Conservation (phyloP, 768 basidiomycete species). For the Hemileccinum impolitum region DNA sequence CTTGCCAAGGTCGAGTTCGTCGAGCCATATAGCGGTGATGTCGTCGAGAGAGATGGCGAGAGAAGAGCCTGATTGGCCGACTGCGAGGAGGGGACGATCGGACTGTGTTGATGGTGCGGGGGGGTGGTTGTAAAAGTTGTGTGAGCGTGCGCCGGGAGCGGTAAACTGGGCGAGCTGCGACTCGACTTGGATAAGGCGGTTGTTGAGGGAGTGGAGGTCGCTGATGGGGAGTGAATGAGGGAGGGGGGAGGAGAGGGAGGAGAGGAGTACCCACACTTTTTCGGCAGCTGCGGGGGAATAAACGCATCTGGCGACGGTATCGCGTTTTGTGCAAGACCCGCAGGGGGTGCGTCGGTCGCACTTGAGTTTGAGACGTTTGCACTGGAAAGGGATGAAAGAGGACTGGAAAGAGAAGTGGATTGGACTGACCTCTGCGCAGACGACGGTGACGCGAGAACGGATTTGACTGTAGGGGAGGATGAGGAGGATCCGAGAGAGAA, state of each 20-base stretch:
- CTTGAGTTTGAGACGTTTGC: slow-evolving; percentile 84
- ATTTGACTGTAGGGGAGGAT: slow-evolving; percentile 47
- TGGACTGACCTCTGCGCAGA: slow-evolving; percentile 70
- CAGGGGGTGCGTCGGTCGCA: slow-evolving; percentile 80
- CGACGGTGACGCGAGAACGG: slow-evolving; percentile 74
- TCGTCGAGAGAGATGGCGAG: slow-evolving; percentile 56
- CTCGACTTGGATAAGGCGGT: slow-evolving; percentile 72
- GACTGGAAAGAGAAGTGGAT: neutral
- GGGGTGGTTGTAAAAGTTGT: slow-evolving; percentile 15
- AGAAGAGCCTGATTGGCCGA: slow-evolving; percentile 40
- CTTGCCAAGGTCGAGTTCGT: slow-evolving; percentile 43
- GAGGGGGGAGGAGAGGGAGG: neutral
- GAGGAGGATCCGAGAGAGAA: neutral
- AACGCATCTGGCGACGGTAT: slow-evolving; percentile 66
- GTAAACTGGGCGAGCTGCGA: slow-evolving; percentile 49
- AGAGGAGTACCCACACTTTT: slow-evolving; percentile 60
- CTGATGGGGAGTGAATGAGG: slow-evolving; percentile 31
- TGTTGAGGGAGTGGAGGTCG: slow-evolving; percentile 81
- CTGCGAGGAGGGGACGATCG: slow-evolving; percentile 36
- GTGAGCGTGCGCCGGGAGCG: slow-evolving; percentile 28
- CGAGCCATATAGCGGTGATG: slow-evolving; percentile 58
- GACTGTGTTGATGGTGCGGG: slow-evolving; percentile 8
- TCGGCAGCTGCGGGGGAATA: slow-evolving; percentile 83
- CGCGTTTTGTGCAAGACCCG: slow-evolving; percentile 74
- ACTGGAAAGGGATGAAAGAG: slow-evolving; percentile 40